Base-by-base conservation (phyloP, 2,329 filamentous ascomycete genomes). In the Zymoseptoria pseudotritici region DNA sequence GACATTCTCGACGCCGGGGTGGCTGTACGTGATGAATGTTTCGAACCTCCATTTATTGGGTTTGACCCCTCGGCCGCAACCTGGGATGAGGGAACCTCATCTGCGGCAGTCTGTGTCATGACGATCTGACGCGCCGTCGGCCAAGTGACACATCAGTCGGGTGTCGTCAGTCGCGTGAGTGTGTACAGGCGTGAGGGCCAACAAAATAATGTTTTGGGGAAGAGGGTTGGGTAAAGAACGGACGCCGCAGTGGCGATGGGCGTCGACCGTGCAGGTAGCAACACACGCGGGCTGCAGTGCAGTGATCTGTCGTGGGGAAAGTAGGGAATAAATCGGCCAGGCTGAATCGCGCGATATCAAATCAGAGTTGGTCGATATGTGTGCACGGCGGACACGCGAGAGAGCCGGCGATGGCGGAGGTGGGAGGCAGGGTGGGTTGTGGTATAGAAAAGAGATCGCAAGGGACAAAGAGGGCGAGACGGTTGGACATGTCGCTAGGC, bases 81-180 rank as follows among this genome's bases (percentile, higher is more conserved):
- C 55, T 62, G 59, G 29, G 58, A 55, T 58, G 63, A 57, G 58
- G 58, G 55, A 55, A 57, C 46, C 59, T 65, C 64, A 63, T 63
- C 59, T 55, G 54, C 36, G 50, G 57, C 57, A 57, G 61, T 54
- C 59, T 61, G 59, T 57, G 65, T 63, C 65, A 67, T 67, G 54
- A 59, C 59, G 49, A 53, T 53, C 55, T 50, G 59, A 63, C 54
- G 54, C 60, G 52, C 29, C 55, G 58, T 57, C 56, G 57, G 49
- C 46, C 36, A 56, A 58, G 59, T 55, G 42, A 59, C 62, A 61
- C 64, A 66, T 66, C 54, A 63, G 64, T 64, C 42, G 59, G 54
- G 49, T n/a, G 49, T 31, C n/a, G 36, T 46, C 36, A n/a, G 36
- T 46, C 36, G 36, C 36, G 36, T 46, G 17, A 29, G 26, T 26